phyloP scores from a whole-genome alignment of 2,329 filamentous ascomycete genomes.

The Penicillium verrucosum region DNA sequence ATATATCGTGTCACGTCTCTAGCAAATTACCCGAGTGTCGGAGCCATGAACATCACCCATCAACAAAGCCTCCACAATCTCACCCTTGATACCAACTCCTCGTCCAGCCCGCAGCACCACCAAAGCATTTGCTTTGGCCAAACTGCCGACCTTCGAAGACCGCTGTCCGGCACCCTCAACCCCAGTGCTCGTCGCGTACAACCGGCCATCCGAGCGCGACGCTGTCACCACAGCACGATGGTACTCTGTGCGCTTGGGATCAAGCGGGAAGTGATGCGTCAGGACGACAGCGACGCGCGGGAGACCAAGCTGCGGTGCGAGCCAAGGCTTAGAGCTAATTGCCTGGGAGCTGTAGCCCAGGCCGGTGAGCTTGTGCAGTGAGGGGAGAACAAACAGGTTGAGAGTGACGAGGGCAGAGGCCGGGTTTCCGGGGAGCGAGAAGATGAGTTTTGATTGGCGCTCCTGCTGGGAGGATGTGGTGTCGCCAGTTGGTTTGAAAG shows the following conservation, averaged over 20 bases:
- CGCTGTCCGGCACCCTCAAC: conserved; percentile 61
- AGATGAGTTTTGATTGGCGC: conserved; percentile 67
- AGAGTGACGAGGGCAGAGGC: conserved; percentile 90
- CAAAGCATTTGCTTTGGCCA: conserved; percentile 84
- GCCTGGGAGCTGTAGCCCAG: conserved; percentile 40
- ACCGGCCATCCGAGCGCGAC: conserved; percentile 58
- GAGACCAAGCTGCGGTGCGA: conserved; percentile 61
- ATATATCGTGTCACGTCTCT: conserved; percentile 9
- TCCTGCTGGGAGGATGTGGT: conserved; percentile 46
- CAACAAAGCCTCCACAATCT: conserved; percentile 71
- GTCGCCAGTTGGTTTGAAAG: conserved; percentile 53
- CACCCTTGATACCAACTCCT: conserved; percentile 64
- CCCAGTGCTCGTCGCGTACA: conserved; percentile 79
- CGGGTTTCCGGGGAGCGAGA: conserved; percentile 90
- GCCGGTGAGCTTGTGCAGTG: conserved; percentile 73
- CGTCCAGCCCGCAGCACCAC: conserved; percentile 55
- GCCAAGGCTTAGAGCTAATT: conserved; percentile 31
- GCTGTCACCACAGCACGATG: conserved; percentile 76
- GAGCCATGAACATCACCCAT: conserved; percentile 57
- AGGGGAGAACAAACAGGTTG: conserved; percentile 88
- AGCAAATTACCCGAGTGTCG: conserved; percentile 20
- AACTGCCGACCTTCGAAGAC: conserved; percentile 83
- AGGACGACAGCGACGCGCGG: conserved; percentile 69
- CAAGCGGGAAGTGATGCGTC: conserved; percentile 69
- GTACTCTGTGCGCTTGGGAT: conserved; percentile 78